Evolutionary conservation across 1,284 basidiomycete species (phyloP), one percentile per base, ranked within the genome.

Genomic region (Mrakiaceae sp.): DNA sequence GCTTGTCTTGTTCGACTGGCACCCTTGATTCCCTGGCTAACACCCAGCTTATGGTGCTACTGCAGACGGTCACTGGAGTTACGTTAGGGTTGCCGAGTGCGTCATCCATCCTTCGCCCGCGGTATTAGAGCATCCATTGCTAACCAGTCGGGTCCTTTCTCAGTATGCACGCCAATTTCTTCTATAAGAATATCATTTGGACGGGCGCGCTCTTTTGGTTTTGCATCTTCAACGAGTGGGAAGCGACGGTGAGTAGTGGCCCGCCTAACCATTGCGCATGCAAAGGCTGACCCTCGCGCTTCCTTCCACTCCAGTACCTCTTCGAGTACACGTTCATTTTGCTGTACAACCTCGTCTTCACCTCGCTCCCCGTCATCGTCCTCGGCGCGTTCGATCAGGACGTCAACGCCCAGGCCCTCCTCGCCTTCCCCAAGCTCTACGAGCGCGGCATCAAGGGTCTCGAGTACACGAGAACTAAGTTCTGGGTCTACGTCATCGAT

Each of bases 351-450:
- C 81, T 95, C 71, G 79, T 90, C 72, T 98, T 98, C 79, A 97
- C 94, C 3, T 95, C 27, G 14, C 44, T 64, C 2, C 39, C 50
- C 11, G 91, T 97, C 70, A 89, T 91, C 66, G 81, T 88, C 62
- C 83, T 97, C 66, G 95, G 95, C 75, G 87, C 88, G 16, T 95
- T 97, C 73, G 94, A 98, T 76, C 94, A 98, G 78, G 94, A 98
- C 74, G 82, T 96, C 72, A 92, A 94, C 73, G 88, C 91, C 40
- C 84, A 85, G 74, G 92, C 90, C 0, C 88, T 90, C 0, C 78
- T 97, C 66, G 90, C 90, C 3, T 95, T 90, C 78, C 94, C 94
- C 5, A 88, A 94, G 72, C 84, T 97, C 9, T 98, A 98, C 75
- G 81, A 91, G 69, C 86, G 93, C 57, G 94, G 95, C 50, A 95